Evolutionary conservation across 495 filamentous ascomycete species (phyloP), one percentile per base, ranked within the genome.

Genomic region (Podospora sp.): DNA sequence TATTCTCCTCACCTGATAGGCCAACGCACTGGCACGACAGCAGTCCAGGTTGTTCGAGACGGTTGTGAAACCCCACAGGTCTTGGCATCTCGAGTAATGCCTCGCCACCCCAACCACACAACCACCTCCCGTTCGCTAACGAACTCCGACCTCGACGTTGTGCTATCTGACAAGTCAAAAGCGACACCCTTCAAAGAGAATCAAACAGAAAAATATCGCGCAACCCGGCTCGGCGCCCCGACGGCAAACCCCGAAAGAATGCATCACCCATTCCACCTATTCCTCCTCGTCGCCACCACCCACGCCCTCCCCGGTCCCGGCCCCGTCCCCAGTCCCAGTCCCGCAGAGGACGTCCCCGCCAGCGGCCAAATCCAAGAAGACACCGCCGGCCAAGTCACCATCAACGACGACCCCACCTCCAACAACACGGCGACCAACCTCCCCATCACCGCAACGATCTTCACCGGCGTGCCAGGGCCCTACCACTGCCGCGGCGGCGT

Each of bases 391-490:
- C 75, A 80, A 66, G 75, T 80, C 50, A 71, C 74, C 53, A 75
- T 80, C 59, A 75, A 75, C 65, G 66, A 61, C 66, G 59, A 67
- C 67, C 76, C 56, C 40, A 70, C 70, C 26, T 33, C 58, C 66
- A 62, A 71, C 35, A 66, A 68, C 14, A 67, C 75, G 1, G 68
- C 70, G 29, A 56, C 70, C 0, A 49, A 68, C 9, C 63, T 79
- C 3, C 69, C 76, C 36, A 78, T 79, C 70, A 68, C 69, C 0
- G 77, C 75, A 1, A 67, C 75, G 21, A 67, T 82, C 60, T 80
- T 79, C 68, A 73, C 73, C n/a, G 71, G 75, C 5, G 61, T 74
- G n/a, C 79, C 76, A 0, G 79, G 79, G 1, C 77, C 79, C 0
- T 77, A 72, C 20, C 58, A 68, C 50, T 81, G 80, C 51, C 76